A percentile compares a stretch with the other conserved stretches of the same genome.
Conservation (phyloP, 2,329 filamentous ascomycete species). For the Aspergillus pseudoterreus region DNA sequence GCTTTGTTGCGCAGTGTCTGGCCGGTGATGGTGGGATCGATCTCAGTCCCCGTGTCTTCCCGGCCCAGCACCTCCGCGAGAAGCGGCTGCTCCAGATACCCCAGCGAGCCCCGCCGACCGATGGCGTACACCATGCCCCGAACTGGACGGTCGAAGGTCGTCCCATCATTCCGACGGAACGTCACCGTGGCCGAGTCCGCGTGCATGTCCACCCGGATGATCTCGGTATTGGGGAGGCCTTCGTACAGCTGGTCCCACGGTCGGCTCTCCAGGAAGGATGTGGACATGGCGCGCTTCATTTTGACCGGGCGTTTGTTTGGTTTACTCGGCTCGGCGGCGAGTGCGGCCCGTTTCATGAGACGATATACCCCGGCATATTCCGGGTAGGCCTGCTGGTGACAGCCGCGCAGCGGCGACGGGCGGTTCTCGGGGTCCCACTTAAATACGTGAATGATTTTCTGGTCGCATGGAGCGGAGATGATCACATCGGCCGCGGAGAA, state of each 20-base stretch:
- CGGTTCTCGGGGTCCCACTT: slow-evolving; percentile 56
- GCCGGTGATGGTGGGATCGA: slow-evolving; percentile 43
- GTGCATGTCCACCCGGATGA: slow-evolving; percentile 37
- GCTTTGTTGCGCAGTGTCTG: slow-evolving; percentile 53
- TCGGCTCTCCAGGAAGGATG: slow-evolving; percentile 45
- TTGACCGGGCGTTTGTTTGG: slow-evolving; percentile 21
- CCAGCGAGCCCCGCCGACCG: slow-evolving; percentile 53
- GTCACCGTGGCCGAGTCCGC: slow-evolving; percentile 36
- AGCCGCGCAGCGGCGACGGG: slow-evolving; percentile 56
- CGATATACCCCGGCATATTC: slow-evolving; percentile 60
- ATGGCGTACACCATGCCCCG: slow-evolving; percentile 53
- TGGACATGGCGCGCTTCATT: slow-evolving; percentile 35
- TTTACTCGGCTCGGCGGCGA: slow-evolving; percentile 15
- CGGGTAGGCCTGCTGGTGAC: slow-evolving; percentile 59
- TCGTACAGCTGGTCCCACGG: slow-evolving; percentile 53
- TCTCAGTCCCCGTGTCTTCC: slow-evolving; percentile 9
- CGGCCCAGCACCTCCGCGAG: slow-evolving; percentile 45
- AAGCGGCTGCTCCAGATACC: slow-evolving; percentile 48
- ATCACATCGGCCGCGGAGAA: slow-evolving; percentile 62
- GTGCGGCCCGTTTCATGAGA: slow-evolving; percentile 54
- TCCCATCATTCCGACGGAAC: slow-evolving; percentile 43
- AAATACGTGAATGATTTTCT: slow-evolving; percentile 57
- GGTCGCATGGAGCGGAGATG: slow-evolving; percentile 49
- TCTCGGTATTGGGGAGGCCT: slow-evolving; percentile 52
- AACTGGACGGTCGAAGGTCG: slow-evolving; percentile 43